Evolutionary conservation across 495 filamentous ascomycete genomes (phyloP), one percentile per base, ranked within the genome.

Genomic region (Annulohypoxylon moriforme): DNA sequence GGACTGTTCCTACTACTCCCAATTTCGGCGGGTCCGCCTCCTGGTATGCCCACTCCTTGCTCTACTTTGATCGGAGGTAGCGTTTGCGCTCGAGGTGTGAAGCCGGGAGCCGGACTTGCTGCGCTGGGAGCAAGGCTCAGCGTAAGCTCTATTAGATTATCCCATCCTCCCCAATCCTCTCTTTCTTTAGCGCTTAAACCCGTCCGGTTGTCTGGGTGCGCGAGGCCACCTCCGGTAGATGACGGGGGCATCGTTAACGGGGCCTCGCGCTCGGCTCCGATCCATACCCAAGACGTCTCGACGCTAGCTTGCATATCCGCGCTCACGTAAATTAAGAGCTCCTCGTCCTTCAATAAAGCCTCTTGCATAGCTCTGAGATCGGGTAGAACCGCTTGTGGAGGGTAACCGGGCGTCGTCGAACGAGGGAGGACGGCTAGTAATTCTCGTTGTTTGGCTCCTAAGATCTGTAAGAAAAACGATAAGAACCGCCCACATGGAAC

Each of bases 221-320:
- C 64, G n/a, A 75, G 62, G 49, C 66, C 68, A 13, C 52, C 72
- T 13, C 69, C 70, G 2, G 69, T 53, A 31, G 69, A 60, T 60
- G 71, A 67, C 59, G 69, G 59, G 29, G 64, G 69, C 27, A 52
- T 65, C 10, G 47, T 33, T 27, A 57, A 25, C 5, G 64, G 67
- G 10, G 83, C 75, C 29, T 85, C 84, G 66, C 82, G 31, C 82
- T 86, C 65, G 74, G 85, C 76, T 89, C 93, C 93, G 44, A 89
- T 82, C 96, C 96, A 99, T 14, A 95, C 87, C 95, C 95, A 98
- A 27, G 89, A 88, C 24, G 88, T 90, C 22, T 96, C 92, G 5
- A 83, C 83, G 42, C 86, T 87, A n/a, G 91, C 93, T 78, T 98
- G 96, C 79, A 97, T 87, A 78, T 99, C 96, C 0, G 91, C 93